These are phyloP conservation scores for Paecilomyces sp. DNA, from an alignment of 2,329 filamentous ascomycete species.

Conservation along the genomic window DNA sequence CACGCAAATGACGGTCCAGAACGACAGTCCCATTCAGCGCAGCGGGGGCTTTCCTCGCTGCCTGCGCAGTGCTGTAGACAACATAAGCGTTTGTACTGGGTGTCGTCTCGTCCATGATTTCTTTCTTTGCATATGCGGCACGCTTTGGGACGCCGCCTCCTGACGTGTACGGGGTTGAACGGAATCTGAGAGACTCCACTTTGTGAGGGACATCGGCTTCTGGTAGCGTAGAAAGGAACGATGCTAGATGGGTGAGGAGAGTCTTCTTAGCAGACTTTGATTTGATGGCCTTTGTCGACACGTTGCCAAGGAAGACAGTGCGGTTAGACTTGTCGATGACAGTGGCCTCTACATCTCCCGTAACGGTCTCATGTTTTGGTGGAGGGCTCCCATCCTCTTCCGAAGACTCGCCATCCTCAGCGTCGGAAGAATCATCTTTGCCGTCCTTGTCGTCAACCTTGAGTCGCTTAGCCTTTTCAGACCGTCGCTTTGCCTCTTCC, in stretches of 20 bases:
- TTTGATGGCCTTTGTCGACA: slow-evolving; percentile 73
- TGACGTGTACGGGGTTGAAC: slow-evolving; percentile 79
- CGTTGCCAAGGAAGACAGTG: slow-evolving; percentile 89
- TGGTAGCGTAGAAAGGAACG: slow-evolving; percentile 55
- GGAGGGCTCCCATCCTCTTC: slow-evolving; percentile 21
- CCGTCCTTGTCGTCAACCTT: slow-evolving; percentile 38
- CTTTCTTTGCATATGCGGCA: slow-evolving; percentile 86
- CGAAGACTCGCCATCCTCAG: slow-evolving; percentile 19
- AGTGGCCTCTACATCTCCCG: slow-evolving; percentile 26
- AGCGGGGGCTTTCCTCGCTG: slow-evolving; percentile 67
- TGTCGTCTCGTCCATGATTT: slow-evolving; percentile 84
- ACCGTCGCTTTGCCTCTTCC: slow-evolving; percentile 25
- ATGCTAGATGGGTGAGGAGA: slow-evolving; percentile 69
- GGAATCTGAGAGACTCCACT: slow-evolving; percentile 87
- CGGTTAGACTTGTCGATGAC: slow-evolving; percentile 80
- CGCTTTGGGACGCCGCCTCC: slow-evolving; percentile 71
- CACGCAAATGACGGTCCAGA: slow-evolving; percentile 79
- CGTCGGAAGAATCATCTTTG: slow-evolving; percentile 17
- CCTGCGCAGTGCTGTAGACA: slow-evolving; percentile 70
- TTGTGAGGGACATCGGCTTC: slow-evolving; percentile 54
- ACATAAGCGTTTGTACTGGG: slow-evolving; percentile 91
- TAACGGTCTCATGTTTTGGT: slow-evolving; percentile 33
- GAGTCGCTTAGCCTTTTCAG: slow-evolving; percentile 31
- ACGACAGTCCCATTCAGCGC: slow-evolving; percentile 78
- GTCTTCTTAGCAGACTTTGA: slow-evolving; percentile 75